Conservation (phyloP, 108 stramenopile genomes). For the Fistulifera solaris region DNA sequence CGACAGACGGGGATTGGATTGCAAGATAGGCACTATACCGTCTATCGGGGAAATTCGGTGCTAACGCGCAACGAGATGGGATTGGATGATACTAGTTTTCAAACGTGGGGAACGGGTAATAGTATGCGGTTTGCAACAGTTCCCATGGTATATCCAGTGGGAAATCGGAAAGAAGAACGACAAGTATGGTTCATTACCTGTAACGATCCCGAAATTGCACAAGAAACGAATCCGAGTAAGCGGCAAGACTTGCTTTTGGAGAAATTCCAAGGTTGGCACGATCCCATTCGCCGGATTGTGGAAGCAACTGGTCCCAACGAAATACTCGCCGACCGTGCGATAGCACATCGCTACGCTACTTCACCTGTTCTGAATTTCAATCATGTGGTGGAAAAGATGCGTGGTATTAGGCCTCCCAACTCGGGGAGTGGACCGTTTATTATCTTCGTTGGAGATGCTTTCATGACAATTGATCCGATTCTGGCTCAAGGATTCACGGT, state of each 20-base stretch:
- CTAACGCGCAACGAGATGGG: conserved; percentile 33
- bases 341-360: conserved; percentile 61
- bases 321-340: conserved; percentile 66
- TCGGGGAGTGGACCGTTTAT: conserved; percentile 55
- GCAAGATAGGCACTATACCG: conserved; percentile 70
- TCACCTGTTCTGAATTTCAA: conserved; percentile 62
- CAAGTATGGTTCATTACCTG: conserved; percentile 86
- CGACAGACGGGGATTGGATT: conserved; percentile 48
- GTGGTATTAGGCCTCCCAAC: conserved; percentile 7
- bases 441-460: conserved; percentile 69
- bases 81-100: conserved; percentile 48
- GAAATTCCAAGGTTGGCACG: conserved; percentile 75
- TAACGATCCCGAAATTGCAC: conserved; percentile 35
- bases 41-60: conserved; percentile 77
- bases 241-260: conserved; percentile 45
- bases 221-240: conserved; percentile 33
- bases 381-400: conserved; percentile 18
- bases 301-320: conserved; percentile 69
- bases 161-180: conserved; percentile 21
- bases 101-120: conserved; percentile 73
- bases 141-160: conserved; percentile 29
- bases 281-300: conserved; percentile 62
- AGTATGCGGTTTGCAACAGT: conserved; percentile 84
- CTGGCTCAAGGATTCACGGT: conserved; percentile 82
- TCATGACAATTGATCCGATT: conserved; percentile 84